phyloP scores from a whole-genome alignment of 345 rosid genomes.

The Rhodamnia rubescens region DNA sequence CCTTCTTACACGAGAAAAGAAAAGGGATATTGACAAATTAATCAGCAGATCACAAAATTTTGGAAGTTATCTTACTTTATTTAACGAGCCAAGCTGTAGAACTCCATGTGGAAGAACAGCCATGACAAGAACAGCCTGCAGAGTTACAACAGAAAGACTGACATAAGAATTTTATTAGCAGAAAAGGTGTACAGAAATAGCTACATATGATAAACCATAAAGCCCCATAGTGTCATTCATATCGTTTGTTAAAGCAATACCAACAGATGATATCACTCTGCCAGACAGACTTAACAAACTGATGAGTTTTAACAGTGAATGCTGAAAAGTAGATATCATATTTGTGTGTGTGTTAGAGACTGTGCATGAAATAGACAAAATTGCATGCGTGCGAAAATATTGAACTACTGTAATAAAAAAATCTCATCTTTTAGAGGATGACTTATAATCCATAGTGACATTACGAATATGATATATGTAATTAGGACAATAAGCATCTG shows the following conservation, averaged over 20 bases:
- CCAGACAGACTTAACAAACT: background rate
- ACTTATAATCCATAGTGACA: background rate
- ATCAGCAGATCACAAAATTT: background rate
- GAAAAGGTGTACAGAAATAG: background rate
- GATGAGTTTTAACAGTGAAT: background rate
- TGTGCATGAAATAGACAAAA: background rate
- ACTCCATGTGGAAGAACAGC: constrained; percentile 79
- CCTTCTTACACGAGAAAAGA: background rate
- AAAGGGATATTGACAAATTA: background rate
- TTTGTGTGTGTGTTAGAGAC: background rate
- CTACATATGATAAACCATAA: background rate
- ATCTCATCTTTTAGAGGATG: background rate
- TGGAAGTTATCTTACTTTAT: constrained; percentile 43
- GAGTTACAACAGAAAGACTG: background rate
- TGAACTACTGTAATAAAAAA: background rate
- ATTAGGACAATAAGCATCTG: background rate
- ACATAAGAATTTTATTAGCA: background rate
- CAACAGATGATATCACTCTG: background rate
- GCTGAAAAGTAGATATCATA: background rate
- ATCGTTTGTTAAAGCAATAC: background rate
- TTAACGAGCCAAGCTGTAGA: constrained; percentile 77
- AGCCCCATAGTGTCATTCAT: background rate
- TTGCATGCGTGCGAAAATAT: background rate
- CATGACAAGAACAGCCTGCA: constrained; percentile 62
- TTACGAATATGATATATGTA: background rate